Evolutionary conservation across 2,329 filamentous ascomycete species (phyloP), one percentile per base, ranked within the genome.

Genomic region (Helicocarpus griseus): DNA sequence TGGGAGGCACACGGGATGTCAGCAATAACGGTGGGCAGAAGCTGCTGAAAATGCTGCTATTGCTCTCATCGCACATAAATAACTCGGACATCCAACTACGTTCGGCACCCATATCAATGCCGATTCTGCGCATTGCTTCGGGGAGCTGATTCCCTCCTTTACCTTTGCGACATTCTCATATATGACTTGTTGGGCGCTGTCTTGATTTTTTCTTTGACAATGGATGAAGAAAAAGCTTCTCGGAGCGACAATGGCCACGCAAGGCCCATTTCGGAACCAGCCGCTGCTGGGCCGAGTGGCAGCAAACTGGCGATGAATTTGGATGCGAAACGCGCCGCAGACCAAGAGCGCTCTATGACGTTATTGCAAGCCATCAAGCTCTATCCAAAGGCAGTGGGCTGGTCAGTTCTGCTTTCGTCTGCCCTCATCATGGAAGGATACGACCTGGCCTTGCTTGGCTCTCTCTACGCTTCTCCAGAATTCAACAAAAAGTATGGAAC

Each of bases 401-500:
- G 68, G 66, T 67, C 64, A 4, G 52, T 70, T 21, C 51, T 70
- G 0, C 50, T 71, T 11, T 70, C 66, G 1, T 62, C 65, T 0
- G 61, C 62, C 5, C 57, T 73, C 22, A 60, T 70, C 45, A 72
- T 71, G 69, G 69, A 71, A 56, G 69, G 69, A 2, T 72, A 66
- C 57, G 68, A 73, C 46, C 59, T 64, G 4, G 60, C 63, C 13
- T 58, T 73, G 9, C 62, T 72, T 29, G 57, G 60, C 31, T 61
- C 56, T 9, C 59, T 72, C 36, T 65, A 63, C 47, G 68, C 61
- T 13, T 50, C 31, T 21, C 48, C 48, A 29, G 36, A 57, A 1
- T 68, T 67, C 56, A 60, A 63, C 19, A 49, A 58, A 41, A 65
- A 63, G 47, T 68, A 63, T 28, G 65, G 65, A 13, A 41, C 56